A percentile compares a stretch with the other conserved stretches of the same genome.
phyloP scores from a whole-genome alignment of 2,329 filamentous ascomycete genomes.

The Rutstroemia sp. region DNA sequence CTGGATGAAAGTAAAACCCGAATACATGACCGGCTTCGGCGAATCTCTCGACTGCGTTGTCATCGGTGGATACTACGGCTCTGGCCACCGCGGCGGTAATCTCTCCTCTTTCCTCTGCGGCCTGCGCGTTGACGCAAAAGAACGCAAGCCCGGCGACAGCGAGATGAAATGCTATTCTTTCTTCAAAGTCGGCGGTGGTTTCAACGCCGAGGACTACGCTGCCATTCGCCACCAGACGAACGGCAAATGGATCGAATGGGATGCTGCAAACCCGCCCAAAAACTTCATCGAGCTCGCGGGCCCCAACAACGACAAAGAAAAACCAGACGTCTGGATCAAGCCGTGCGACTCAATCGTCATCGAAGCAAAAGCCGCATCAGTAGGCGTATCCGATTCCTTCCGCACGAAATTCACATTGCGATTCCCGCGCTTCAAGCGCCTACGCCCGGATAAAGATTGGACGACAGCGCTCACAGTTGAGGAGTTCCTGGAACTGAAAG shows the following conservation, averaged over 20 bases:
- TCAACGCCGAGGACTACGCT: conserved; percentile 77
- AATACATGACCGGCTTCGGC: conserved; percentile 96
- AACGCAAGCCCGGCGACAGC: conserved; percentile 33
- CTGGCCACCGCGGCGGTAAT: conserved; percentile 72
- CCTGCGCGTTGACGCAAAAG: conserved; percentile 53
- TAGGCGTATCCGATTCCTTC: conserved; percentile 70
- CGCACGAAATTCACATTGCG: conserved; percentile 70
- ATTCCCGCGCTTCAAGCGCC: conserved; percentile 80
- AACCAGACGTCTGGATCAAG: conserved; percentile 88
- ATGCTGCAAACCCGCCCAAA: conserved; percentile 65
- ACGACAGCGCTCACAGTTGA: conserved; percentile 68
- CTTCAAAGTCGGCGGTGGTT: conserved; percentile 95
- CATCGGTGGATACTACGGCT: conserved; percentile 88
- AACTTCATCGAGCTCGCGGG: conserved; percentile 77
- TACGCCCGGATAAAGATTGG: conserved; percentile 83
- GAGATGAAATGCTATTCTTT: conserved; percentile 85
- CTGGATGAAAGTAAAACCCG: conserved; percentile 98
- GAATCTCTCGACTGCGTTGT: conserved; percentile 86
- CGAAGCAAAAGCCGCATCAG: conserved; percentile 79
- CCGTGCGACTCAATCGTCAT: conserved; percentile 82
- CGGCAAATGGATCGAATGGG: conserved; percentile 87
- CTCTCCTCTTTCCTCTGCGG: conserved; percentile 89
- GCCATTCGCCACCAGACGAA: conserved; percentile 77
- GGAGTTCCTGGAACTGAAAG: conserved; percentile 68
- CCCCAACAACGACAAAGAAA: conserved; percentile 63